Evolutionary conservation across 345 rosid genomes (phyloP).

Genomic region (Excoecaria agallocha): DNA sequence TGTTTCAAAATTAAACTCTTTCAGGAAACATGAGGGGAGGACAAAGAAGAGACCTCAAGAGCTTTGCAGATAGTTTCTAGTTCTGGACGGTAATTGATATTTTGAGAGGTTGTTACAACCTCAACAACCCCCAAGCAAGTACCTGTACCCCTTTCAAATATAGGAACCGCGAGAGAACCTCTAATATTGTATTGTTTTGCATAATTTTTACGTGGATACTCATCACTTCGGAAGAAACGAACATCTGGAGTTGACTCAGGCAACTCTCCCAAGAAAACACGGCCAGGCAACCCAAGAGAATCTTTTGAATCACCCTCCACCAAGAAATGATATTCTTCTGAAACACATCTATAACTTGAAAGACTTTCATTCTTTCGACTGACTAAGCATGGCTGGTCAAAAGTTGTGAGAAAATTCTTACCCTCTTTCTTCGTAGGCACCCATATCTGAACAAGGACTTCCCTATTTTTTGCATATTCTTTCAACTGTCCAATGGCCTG

Average conservation of each 20-base stretch:
- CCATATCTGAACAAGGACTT: slow-evolving; percentile 81
- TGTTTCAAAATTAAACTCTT: not conserved
- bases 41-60: slow-evolving; percentile 69
- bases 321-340: slow-evolving; percentile 57
- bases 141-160: slow-evolving; percentile 68
- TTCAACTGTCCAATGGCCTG: slow-evolving; percentile 52
- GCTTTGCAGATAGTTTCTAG: slow-evolving; percentile 81
- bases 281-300: slow-evolving; percentile 72
- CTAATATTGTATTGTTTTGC: slow-evolving; percentile 65
- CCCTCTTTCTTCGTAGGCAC: slow-evolving; percentile 69
- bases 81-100: slow-evolving; percentile 61
- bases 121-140: slow-evolving; percentile 89
- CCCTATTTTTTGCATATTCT: slow-evolving; percentile 48
- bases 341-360: slow-evolving; percentile 59
- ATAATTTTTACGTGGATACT: slow-evolving; percentile 64
- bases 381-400: slow-evolving; percentile 64
- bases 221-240: slow-evolving; percentile 62
- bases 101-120: slow-evolving; percentile 69
- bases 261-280: slow-evolving; percentile 67
- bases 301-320: slow-evolving; percentile 67
- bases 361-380: slow-evolving; percentile 57
- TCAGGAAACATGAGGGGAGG: slow-evolving; percentile 8
- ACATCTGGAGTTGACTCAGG: slow-evolving; percentile 99
- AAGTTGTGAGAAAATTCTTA: slow-evolving; percentile 66
- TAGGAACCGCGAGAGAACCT: slow-evolving; percentile 87